Base-by-base conservation (phyloP, 139 green algal genomes). In the Tetradesmus obliquus region DNA sequence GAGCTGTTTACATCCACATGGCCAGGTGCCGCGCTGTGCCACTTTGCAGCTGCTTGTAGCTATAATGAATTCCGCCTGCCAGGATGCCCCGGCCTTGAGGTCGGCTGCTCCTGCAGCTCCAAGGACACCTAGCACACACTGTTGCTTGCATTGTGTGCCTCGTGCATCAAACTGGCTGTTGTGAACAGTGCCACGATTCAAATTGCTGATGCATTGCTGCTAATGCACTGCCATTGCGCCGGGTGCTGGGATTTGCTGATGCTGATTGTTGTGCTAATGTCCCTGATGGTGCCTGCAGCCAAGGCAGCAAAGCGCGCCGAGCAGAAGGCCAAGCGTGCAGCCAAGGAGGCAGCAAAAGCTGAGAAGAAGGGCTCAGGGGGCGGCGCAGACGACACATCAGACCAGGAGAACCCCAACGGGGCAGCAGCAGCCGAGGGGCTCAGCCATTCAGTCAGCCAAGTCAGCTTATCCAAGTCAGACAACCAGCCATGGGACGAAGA, bases 221-320 rank as follows among this genome's bases (percentile, higher is more conserved):
- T 3, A 4, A 19, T 45, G 22, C 74, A 82, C 22, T 71, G 24
- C 74, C 8, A 3, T 4, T 12, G 19, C 13, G 74, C 74, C 22
- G 22, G 0, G 22, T 82, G 19, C 8, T 53, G 5, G 51, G 74
- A 17, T n/a, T 76, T 15, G 74, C 32, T 82, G 54, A 1, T 69
- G 80, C 17, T 76, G 13, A 17, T 76, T 24, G 17, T 76, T 24
- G 17, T 24, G 66, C 10, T 76, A 0, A 3, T 6, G 1, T 1
- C 66, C 2, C 2, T 12, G 22, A 1, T 86, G 9, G 12, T 86
- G 3, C 13, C 32, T 72, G 55, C 84, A 88, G 86, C 86, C 53
- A 90, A 90, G 20, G 86, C 86, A 83, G 86, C 86, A n/a, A 90
- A 90, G 71, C 86, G 86, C 13, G 86, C 86, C 53, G 86, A 83